Base-by-base conservation (phyloP, 1,284 basidiomycete genomes). In the Tilletia indica region DNA sequence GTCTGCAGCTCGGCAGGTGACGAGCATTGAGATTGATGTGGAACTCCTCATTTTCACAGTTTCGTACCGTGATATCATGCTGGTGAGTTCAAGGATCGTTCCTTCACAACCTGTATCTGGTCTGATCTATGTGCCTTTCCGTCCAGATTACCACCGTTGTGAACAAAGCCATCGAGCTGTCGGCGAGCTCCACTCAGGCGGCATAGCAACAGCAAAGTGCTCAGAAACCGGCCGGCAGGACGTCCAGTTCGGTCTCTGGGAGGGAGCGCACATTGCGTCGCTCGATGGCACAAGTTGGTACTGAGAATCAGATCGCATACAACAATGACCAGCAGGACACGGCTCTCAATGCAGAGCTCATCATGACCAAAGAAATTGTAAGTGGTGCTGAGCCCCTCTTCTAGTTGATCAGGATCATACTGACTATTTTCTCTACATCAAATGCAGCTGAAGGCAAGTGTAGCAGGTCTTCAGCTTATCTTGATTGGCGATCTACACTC, bases 401-500 rank as follows among this genome's bases (percentile, higher is more conserved):
- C 9, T 45, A 8, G 14, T 45, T 45, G 42, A 9, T 3, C 42
- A 1, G 3, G 14, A 8, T 45, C 42, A 9, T 8, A 45, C 42
- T 45, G 25, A 31, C 25, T 45, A 14, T 14, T 45, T 45, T 45
- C 42, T 31, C 14, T 5, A 58, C 34, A 5, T 34, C 16, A 8
- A 8, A 19, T 58, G 19, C 19, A 63, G 68, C 75, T 83, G 8
- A 75, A 71, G 12, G 80, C 81, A 48, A 77, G 77, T 64, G 76
- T 80, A 63, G 81, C 76, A 2, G 96, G 96, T 2, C 91, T 99
- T 86, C 92, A 95, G 75, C 87, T 99, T 42, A 90, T 99, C 66
- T 87, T 99, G 45, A 97, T 99, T 73, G 94, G 96, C 2, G 97
- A 99, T 84, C 85, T 94, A 72, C 92, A 99, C 80, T 95, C 98